Evolutionary conservation across 2,329 filamentous ascomycete genomes (phyloP), one percentile per base, ranked within the genome.

Genomic region (Cladosporium sphaerospermum): DNA sequence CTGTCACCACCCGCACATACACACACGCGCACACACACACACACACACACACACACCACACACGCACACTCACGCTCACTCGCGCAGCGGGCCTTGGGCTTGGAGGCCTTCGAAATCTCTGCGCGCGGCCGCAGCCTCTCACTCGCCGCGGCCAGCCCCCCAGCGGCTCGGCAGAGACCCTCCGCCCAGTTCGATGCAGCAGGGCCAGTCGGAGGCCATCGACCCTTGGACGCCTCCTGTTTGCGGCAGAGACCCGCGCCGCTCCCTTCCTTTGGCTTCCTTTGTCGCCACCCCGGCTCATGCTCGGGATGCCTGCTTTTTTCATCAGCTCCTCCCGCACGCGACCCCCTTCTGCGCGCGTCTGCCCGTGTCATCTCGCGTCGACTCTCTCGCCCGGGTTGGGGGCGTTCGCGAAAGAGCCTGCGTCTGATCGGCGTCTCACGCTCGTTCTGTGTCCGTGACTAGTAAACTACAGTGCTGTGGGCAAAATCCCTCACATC

Each of bases 51-150:
- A 2, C 4, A 28, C 23, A 28, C 5, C 23, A 28, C 23, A 7
- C 23, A 28, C 5, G 23, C 23, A 28, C 23, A 28, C 23, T 5
- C 23, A 28, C 23, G 23, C 5, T 28, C 23, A 28, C 23, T 28
- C 23, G 23, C 23, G 23, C 16, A 18, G 23, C 23, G 5, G 23
- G 23, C 23, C 23, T 28, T 28, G 23, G 23, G 23, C 23, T 28
- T 28, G 23, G 23, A 28, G 23, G 23, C 41, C 44, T n/a, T 46
- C 28, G 44, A 46, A 46, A 46, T 34, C 44, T 46, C 44, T 46
- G 31, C 44, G 44, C 44, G 23, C 23, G 7, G 23, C 23, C 4
- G 23, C 23, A 28, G 23, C 23, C 23, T 28, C 23, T 28, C 23
- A 28, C 23, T 33, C 44, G 44, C 32, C n/a, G 33, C 33, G 18